Evolutionary conservation across 306 rosid species (phyloP).

Genomic region (Spatholobus suberectus): DNA sequence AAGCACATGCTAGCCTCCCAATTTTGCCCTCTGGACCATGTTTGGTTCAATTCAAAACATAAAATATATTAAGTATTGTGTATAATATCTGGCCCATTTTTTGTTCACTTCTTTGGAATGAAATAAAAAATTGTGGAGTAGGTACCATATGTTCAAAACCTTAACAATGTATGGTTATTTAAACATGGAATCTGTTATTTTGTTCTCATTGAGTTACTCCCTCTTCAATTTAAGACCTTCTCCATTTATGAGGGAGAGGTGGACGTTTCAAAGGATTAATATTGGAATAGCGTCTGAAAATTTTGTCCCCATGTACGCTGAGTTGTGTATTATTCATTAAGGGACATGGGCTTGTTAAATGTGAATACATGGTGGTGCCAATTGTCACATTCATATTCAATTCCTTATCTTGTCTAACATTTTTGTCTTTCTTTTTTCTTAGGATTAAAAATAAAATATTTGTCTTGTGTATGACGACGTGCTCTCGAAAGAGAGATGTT

Average conservation of each 20-base stretch:
- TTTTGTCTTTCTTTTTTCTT: neutral
- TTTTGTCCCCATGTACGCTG: neutral
- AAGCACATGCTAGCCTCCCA: constrained; percentile 40
- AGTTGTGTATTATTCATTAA: constrained; percentile 21
- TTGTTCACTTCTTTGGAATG: neutral
- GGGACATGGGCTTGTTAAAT: constrained; percentile 5
- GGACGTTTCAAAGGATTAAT: neutral
- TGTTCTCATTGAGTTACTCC: neutral
- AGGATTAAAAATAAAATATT: neutral
- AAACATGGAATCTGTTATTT: neutral
- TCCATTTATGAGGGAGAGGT: constrained; percentile 10
- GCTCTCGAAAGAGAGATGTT: neutral
- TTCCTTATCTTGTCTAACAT: neutral
- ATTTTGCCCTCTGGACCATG: constrained; percentile 28
- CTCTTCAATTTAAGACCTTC: neutral
- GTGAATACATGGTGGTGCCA: neutral
- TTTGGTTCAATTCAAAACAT: constrained; percentile 14
- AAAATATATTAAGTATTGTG: neutral
- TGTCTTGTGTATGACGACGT: neutral
- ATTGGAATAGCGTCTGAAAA: constrained; percentile 3
- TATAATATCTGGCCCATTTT: neutral
- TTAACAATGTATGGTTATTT: neutral
- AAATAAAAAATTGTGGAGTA: neutral
- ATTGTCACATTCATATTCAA: constrained; percentile 10
- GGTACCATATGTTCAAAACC: neutral